phyloP scores from a whole-genome alignment of 179 eudicot species.

The Amaranthus tricolor region DNA sequence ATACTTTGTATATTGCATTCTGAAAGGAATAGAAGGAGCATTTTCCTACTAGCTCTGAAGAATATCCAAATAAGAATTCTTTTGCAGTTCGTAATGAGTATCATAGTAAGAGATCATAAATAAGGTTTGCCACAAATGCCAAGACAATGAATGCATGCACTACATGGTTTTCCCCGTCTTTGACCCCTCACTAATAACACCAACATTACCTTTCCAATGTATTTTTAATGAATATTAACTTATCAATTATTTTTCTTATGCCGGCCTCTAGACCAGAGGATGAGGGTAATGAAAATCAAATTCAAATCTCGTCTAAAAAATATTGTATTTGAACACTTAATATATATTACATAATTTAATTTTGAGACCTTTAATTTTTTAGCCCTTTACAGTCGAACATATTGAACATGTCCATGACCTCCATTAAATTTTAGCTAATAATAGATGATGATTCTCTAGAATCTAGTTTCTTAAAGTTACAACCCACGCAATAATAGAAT shows the following conservation, averaged over 20 bases:
- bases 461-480: background rate
- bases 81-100: background rate
- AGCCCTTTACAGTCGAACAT: background rate
- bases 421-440: background rate
- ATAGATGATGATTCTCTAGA: background rate
- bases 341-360: too few relatives aligned
- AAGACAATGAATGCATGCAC: background rate
- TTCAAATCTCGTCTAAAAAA: too few relatives aligned
- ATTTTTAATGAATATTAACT: background rate
- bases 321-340: too few relatives aligned
- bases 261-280: too few relatives aligned
- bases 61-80: background rate
- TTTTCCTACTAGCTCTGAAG: background rate
- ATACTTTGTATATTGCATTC: too few relatives aligned
- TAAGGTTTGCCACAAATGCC: background rate
- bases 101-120: background rate
- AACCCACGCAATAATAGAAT: background rate
- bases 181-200: too few relatives aligned
- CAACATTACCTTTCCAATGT: background rate
- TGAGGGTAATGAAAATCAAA: too few relatives aligned
- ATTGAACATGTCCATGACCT: too few relatives aligned
- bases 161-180: background rate
- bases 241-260: background rate
- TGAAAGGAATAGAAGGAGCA: background rate
- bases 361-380: background rate